Conservation (phyloP, 306 rosid genomes). For the Cajanus cajan region DNA sequence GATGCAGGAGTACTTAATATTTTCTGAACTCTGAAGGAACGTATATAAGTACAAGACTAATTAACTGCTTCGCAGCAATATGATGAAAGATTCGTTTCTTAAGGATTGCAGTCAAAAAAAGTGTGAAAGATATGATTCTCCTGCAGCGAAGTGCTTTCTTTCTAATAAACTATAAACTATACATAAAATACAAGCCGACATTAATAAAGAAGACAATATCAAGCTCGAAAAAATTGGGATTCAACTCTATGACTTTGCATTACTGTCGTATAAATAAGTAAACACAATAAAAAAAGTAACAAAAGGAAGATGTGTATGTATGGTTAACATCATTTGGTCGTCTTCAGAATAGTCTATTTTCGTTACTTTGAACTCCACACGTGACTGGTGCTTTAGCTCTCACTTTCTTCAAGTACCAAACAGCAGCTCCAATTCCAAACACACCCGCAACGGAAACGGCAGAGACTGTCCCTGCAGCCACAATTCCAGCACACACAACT, state of each 20-base stretch:
- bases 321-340: background rate
- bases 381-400: constrained; percentile 80
- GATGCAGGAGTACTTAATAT: no score
- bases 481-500: constrained; percentile 11
- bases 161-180: background rate
- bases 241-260: constrained; percentile 20
- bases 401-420: constrained; percentile 76
- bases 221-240: constrained; percentile 23
- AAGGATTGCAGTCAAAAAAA: background rate
- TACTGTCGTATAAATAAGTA: constrained; percentile 17
- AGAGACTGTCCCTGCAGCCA: constrained; percentile 63
- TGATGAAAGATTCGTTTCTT: constrained; percentile 14
- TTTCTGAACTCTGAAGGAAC: no score
- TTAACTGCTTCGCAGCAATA: background rate
- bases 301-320: constrained; percentile 31
- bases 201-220: background rate
- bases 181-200: background rate
- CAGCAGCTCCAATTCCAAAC: constrained; percentile 79
- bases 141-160: background rate
- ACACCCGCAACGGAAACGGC: constrained; percentile 74
- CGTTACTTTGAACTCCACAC: constrained; percentile 89
- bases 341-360: constrained; percentile 81
- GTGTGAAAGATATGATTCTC: constrained; percentile 10
- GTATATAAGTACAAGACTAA: background rate
- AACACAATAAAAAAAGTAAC: constrained; percentile 2